A percentile compares a stretch with the other conserved stretches of the same genome.
Evolutionary conservation across 1,284 basidiomycete genomes (phyloP).

Genomic region (Tylopilus sp.): DNA sequence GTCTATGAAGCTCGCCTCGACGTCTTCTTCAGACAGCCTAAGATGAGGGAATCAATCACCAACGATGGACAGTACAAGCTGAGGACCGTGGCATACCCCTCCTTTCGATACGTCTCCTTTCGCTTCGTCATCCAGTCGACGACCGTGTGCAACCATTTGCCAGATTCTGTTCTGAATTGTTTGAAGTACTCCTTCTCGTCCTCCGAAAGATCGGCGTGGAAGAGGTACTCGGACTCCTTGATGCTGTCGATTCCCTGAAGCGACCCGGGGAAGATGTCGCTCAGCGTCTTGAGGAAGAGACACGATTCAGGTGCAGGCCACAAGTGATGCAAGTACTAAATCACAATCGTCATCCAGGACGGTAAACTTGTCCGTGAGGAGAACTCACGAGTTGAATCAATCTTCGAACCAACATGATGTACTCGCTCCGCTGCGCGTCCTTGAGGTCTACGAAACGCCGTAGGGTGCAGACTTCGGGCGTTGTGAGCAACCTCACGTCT

Average conservation of each 20-base stretch:
- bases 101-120: conserved; percentile 20
- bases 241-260: conserved; percentile 25
- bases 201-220: conserved; percentile 45
- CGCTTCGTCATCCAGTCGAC: conserved; percentile 41
- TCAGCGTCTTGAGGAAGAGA: conserved; percentile 49
- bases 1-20: too few species aligned
- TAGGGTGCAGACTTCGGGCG: conserved; percentile 24
- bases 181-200: conserved; percentile 39
- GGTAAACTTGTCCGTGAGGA: conserved; percentile 2
- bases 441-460: conserved; percentile 23
- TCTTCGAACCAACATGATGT: conserved; percentile 45
- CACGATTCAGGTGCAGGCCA: conserved; percentile 47
- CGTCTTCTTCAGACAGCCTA: too few species aligned
- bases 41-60: too few species aligned
- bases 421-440: conserved; percentile 43
- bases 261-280: conserved; percentile 55
- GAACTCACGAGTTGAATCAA: conserved; percentile 36
- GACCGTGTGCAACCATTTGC: conserved; percentile 34
- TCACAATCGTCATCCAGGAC: background rate
- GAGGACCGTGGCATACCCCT: conserved; percentile 31
- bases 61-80: background rate
- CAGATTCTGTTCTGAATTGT: conserved; percentile 36
- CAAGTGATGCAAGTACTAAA: conserved; percentile 51
- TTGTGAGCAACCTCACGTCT: conserved; percentile 28
- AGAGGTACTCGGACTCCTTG: conserved; percentile 38